Evolutionary conservation across 1,284 basidiomycete species (phyloP).

Genomic region (Tausonia pullulans): DNA sequence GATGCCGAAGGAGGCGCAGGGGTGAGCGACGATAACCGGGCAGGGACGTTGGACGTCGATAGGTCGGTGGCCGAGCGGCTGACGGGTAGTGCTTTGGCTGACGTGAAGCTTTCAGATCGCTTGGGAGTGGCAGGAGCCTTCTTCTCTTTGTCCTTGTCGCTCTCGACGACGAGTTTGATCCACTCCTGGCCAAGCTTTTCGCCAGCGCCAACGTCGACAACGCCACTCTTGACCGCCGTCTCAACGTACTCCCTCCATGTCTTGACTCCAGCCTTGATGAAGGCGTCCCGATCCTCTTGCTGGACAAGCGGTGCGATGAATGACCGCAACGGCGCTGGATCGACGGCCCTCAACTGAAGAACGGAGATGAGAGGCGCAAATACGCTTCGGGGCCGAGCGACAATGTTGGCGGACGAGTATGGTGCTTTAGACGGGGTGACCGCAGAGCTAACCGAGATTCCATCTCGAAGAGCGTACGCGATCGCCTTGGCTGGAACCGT

Average conservation of each 20-base stretch:
- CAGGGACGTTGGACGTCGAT: not conserved
- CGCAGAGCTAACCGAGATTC: no score
- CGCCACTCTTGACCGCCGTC: not conserved
- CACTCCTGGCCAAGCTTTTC: conserved; percentile 11
- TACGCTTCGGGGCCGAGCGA: not conserved
- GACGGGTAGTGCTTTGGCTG: no score
- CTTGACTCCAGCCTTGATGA: not conserved
- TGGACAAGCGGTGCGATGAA: conserved; percentile 6
- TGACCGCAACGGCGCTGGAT: conserved; percentile 1
- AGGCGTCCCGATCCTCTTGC: not conserved
- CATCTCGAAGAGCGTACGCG: no score
- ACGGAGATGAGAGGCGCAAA: conserved; percentile 4
- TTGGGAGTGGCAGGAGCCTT: not conserved
- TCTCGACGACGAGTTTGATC: not conserved
- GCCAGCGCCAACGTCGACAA: conserved; percentile 1
- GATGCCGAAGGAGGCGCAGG: not conserved
- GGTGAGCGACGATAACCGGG: not conserved
- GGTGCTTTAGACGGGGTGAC: no score
- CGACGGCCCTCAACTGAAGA: not conserved
- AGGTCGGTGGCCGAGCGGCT: not conserved
- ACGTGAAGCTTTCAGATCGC: not conserved
- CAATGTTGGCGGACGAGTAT: no score
- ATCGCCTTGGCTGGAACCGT: no score
- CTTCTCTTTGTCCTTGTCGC: no score
- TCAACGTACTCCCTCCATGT: conserved; percentile 8